Evolutionary conservation across 2,329 filamentous ascomycete genomes (phyloP), one percentile per base, ranked within the genome.

Genomic region (Ceratocystiopsis minuta): DNA sequence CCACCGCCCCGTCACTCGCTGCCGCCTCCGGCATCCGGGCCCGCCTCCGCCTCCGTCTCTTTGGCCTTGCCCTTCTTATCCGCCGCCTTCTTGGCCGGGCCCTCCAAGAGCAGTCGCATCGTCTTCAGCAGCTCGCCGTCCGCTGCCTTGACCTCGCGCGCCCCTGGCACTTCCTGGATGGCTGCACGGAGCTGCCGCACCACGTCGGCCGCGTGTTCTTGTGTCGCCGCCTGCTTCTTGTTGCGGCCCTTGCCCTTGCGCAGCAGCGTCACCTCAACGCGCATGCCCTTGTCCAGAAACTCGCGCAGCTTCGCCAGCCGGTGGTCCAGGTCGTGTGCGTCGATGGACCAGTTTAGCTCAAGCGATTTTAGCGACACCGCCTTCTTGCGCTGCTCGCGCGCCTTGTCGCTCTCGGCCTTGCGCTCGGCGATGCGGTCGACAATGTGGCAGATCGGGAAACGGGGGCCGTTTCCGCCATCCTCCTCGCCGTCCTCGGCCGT

Each of bases 321-420:
- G 56, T 82, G 78, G n/a, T 61, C 61, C 41, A 94, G 57, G 62
- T 95, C 87, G 54, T 88, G 72, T 13, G 59, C 54, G 46, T 76
- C 77, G 53, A 93, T 92, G 32, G 79, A 77, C 87, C 87, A 96
- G 57, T 85, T 88, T 51, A 96, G 52, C 61, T 95, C 87, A n/a
- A 95, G 58, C 54, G 79, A 78, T 62, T 95, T 95, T 15, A 59
- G 55, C 49, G 64, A 66, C 33, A 61, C 53, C 16, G 54, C 50
- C 53, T 56, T 46, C 49, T 58, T 56, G 47, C 60, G 53, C 51
- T 51, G 50, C 45, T 62, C 60, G 37, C 63, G 62, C 41, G 56
- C 61, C 49, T 55, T 63, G 51, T 65, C 59, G 46, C 65, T 65
- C 36, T 57, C 49, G 39, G 58, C 55, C 49, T 64, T 58, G 45